Evolutionary conservation across 1,139 yeast species (phyloP).

Genomic region (Eremothecium gossypii): DNA sequence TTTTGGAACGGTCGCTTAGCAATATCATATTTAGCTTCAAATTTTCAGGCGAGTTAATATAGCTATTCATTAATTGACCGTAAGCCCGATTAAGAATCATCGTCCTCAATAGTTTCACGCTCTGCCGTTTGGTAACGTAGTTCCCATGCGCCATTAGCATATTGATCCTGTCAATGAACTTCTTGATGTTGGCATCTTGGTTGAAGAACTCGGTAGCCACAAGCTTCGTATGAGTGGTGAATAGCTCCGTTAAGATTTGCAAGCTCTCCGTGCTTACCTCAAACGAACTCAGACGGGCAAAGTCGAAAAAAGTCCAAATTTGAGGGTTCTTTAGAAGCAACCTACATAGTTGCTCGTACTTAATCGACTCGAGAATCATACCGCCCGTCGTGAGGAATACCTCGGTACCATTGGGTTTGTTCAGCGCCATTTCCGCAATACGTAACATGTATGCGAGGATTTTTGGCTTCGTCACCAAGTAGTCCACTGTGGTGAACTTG

Average conservation of each 20-base stretch:
- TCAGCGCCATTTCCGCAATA: slow-evolving; percentile 52
- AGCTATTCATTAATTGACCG: slow-evolving; percentile 61
- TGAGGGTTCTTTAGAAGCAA: slow-evolving; percentile 47
- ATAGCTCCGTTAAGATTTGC: slow-evolving; percentile 59
- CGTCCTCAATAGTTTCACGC: slow-evolving; percentile 67
- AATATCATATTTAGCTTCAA: slow-evolving; percentile 78
- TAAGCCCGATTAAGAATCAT: slow-evolving; percentile 69
- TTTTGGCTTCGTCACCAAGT: slow-evolving; percentile 58
- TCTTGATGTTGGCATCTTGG: slow-evolving; percentile 39
- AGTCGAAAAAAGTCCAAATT: slow-evolving; percentile 78
- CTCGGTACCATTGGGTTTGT: slow-evolving; percentile 34
- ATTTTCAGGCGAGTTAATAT: slow-evolving; percentile 74
- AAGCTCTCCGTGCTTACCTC: slow-evolving; percentile 89
- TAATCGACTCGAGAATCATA: slow-evolving; percentile 77
- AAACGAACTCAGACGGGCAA: slow-evolving; percentile 67
- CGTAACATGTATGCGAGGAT: slow-evolving; percentile 52
- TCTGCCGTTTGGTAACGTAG: slow-evolving; percentile 88
- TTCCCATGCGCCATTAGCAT: slow-evolving; percentile 63
- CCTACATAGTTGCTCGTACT: slow-evolving; percentile 61
- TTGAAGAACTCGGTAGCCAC: slow-evolving; percentile 57
- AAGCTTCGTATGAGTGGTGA: slow-evolving; percentile 58
- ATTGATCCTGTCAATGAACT: slow-evolving; percentile 56
- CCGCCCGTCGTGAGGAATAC: slow-evolving; percentile 68
- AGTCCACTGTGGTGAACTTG: slow-evolving; percentile 81
- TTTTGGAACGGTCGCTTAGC: slow-evolving; percentile 80